Conservation (phyloP, 768 basidiomycete genomes). For the Boletus subcaerulescens region DNA sequence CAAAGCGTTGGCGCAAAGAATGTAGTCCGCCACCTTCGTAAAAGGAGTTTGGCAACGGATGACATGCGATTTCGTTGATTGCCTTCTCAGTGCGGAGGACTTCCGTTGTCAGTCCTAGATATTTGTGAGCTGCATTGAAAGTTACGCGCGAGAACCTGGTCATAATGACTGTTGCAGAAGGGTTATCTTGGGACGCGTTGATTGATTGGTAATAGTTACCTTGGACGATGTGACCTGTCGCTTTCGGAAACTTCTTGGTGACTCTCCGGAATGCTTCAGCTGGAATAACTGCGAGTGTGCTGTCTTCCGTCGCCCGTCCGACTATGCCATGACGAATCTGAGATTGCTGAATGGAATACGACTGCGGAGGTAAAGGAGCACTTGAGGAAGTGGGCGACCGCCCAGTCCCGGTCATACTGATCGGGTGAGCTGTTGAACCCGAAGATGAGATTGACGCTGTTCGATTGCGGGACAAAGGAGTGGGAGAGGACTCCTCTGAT, state of each 20-base stretch:
- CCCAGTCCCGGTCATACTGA: constrained; percentile 9
- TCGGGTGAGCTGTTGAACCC: constrained; percentile 63
- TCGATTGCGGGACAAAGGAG: constrained; percentile 36
- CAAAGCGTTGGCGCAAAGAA: constrained; percentile 87
- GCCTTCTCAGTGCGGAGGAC: constrained; percentile 95
- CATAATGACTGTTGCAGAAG: constrained; percentile 66
- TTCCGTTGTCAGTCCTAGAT: constrained; percentile 91
- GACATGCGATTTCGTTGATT: constrained; percentile 95
- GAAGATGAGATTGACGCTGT: constrained; percentile 63
- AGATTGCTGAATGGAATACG: constrained; percentile 22
- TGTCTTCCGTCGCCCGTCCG: constrained; percentile 91
- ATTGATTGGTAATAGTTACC: constrained; percentile 41
- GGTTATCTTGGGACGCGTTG: constrained; percentile 11
- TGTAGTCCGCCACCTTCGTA: constrained; percentile 92
- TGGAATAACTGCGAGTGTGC: constrained; percentile 97
- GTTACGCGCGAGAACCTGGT: constrained; percentile 97
- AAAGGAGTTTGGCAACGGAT: constrained; percentile 88
- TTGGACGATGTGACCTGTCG: constrained; percentile 94
- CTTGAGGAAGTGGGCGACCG: constrained; percentile 12
- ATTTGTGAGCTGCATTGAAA: constrained; percentile 95
- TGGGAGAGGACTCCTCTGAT: constrained; percentile 24
- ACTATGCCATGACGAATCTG: constrained; percentile 68
- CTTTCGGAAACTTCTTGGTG: constrained; percentile 96
- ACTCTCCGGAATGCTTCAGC: constrained; percentile 93
- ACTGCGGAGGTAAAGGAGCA: constrained; percentile 21